Conservation (phyloP, 345 rosid genomes). For the Gossypium thurberi region DNA sequence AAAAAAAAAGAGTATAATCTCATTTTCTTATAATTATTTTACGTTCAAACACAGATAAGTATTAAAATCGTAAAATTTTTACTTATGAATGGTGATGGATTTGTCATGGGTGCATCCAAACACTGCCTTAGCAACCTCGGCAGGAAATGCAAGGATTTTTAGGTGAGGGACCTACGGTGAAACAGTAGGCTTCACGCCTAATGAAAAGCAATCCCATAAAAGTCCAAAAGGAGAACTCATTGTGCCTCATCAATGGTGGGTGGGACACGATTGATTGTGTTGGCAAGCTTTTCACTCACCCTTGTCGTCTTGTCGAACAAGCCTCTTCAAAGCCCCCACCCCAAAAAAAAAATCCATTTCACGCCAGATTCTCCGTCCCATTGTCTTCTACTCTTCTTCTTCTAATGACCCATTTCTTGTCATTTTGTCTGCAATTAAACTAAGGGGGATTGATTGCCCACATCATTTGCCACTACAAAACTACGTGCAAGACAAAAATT, state of each 20-base stretch:
- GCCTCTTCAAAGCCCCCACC: slow-evolving; percentile 15
- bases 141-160: slow-evolving; percentile 8
- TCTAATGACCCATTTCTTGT: slow-evolving; percentile 15
- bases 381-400: slow-evolving; percentile 36
- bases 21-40: too few species aligned
- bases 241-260: slow-evolving; percentile 52
- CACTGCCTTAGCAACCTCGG: not conserved
- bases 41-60: too few species aligned
- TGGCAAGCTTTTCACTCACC: slow-evolving; percentile 28
- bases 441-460: not conserved
- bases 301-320: slow-evolving; percentile 46
- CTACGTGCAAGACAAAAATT: slow-evolving; percentile 23
- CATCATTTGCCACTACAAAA: slow-evolving; percentile 15
- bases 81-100: too few species aligned
- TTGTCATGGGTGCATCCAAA: not conserved
- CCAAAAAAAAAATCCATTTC: slow-evolving; percentile 5
- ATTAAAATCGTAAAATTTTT: too few species aligned
- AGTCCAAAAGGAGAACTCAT: slow-evolving; percentile 58
- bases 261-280: slow-evolving; percentile 55
- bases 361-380: slow-evolving; percentile 57
- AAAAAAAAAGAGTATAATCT: too few species aligned
- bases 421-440: slow-evolving; percentile 16
- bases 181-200: slow-evolving; percentile 54
- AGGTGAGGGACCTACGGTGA: slow-evolving; percentile 30
- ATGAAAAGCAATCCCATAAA: slow-evolving; percentile 41